phyloP scores from a whole-genome alignment of 164 flowering plant species.

The Berberis thunbergii region DNA sequence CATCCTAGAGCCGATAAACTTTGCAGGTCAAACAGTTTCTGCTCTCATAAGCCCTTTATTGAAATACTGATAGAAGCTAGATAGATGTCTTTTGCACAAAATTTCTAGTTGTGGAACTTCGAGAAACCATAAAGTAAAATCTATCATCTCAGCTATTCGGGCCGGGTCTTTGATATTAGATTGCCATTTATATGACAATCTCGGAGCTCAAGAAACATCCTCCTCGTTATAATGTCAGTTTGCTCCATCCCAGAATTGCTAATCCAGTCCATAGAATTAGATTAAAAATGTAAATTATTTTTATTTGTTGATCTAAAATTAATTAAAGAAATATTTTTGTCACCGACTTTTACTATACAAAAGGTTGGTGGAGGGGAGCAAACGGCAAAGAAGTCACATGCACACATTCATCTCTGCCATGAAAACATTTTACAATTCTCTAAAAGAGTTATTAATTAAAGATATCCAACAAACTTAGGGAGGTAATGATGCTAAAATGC shows the following conservation, averaged over 20 bases:
- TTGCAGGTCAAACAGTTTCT: constrained; percentile 7
- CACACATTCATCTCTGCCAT: not conserved
- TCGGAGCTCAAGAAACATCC: not conserved
- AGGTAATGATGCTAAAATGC: no score
- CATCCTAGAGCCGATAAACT: no score
- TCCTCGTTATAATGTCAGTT: not conserved
- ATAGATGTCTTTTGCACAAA: constrained; percentile 10
- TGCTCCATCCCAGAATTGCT: not conserved
- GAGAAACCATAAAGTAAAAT: not conserved
- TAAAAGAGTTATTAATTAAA: no score
- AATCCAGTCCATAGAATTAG: not conserved
- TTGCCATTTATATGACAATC: not conserved
- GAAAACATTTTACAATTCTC: no score
- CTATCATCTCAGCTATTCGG: not conserved
- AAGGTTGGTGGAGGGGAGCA: not conserved
- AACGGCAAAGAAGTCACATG: not conserved
- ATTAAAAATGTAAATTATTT: not conserved
- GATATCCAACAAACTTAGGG: no score
- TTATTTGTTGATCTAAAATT: not conserved
- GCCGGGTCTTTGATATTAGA: not conserved
- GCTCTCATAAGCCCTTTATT: constrained; percentile 7
- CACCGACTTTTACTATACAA: not conserved
- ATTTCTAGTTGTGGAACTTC: constrained; percentile 1
- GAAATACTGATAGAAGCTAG: not conserved
- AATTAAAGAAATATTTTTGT: not conserved